Evolutionary conservation across 768 basidiomycete genomes (phyloP), one percentile per base, ranked within the genome.

Genomic region (Zangia roseola): DNA sequence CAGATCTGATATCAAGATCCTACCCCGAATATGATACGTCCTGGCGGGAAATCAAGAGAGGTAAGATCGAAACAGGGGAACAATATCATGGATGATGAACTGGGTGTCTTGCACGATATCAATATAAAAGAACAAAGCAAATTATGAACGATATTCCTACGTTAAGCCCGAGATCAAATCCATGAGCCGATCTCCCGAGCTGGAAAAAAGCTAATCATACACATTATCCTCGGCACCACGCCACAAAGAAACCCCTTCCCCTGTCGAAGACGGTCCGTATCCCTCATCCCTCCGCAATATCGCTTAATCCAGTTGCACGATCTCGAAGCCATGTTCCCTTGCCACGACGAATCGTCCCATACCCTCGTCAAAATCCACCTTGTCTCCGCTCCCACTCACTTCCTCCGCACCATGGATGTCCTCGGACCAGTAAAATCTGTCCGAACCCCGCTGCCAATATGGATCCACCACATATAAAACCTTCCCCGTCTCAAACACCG

Each of bases 341-440:
- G 58, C 58, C 40, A 66, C 61, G 28, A 66, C 66, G 14, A 68
- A 50, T 17, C 66, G 61, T 20, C 66, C 66, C 54, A 64, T 65
- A 3, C 64, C 61, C 43, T 65, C 64, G 17, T 65, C 64, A 26
- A 65, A 65, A 36, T 66, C 64, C 38, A 68, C 56, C 40, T 39
- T 55, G 43, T 66, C 61, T 10, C 49, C 54, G 17, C 36, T 28
- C 24, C 7, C 12, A 1, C 23, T 12, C 23, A 23, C 40, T 47
- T 43, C 24, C 10, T 36, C 35, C 8, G 5, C 28, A 21, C 20
- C 39, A 33, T 24, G 46, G 19, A 7, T 34, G 16, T 53, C 30
- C 38, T 17, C 30, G 5, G 26, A 24, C 31, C 14, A 5, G 19
- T 34, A 6, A 20, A 36, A 14, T 20, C 41, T 19, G 20, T 49